phyloP scores from a whole-genome alignment of 176 grass and related monocot genomes.

The Avena eriantha region DNA sequence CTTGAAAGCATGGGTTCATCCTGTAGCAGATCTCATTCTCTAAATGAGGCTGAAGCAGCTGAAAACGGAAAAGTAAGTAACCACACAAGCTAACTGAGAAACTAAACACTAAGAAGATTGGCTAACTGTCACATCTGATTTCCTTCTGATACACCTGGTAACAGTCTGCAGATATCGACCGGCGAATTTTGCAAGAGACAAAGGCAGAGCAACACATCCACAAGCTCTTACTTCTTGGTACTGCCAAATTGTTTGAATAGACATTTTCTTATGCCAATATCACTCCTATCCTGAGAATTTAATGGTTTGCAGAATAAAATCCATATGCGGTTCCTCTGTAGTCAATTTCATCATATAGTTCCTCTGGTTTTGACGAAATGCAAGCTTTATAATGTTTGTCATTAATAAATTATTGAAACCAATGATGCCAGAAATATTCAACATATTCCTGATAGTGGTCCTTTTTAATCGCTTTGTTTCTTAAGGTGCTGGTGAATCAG shows the following conservation, averaged over 20 bases:
- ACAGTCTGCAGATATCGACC: conserved; percentile 85
- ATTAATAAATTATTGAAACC: not conserved
- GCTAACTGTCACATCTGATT: conserved; percentile 33
- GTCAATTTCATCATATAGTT: not conserved
- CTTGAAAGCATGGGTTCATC: conserved; percentile 90
- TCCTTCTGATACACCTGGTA: not conserved
- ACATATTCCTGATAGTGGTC: not conserved
- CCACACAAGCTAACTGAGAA: not conserved
- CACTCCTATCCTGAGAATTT: not conserved
- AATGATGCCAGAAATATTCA: not conserved
- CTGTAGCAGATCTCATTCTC: conserved; percentile 83
- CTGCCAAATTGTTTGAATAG: not conserved
- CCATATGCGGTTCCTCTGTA: not conserved
- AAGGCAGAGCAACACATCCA: conserved; percentile 95
- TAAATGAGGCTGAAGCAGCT: conserved; percentile 68
- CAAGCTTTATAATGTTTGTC: not conserved
- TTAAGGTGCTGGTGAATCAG: conserved; percentile 74
- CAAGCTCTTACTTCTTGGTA: conserved; percentile 96
- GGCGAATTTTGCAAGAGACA: conserved; percentile 83
- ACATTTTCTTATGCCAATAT: not conserved
- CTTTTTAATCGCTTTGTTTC: not conserved
- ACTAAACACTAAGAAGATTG: not conserved
- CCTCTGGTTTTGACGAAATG: not conserved
- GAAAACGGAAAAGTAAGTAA: conserved; percentile 71
- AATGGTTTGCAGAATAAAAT: not conserved